Evolutionary conservation across 164 flowering plant genomes (phyloP), one percentile per base, ranked within the genome.

Genomic region (Chloranthus sessilifolius): DNA sequence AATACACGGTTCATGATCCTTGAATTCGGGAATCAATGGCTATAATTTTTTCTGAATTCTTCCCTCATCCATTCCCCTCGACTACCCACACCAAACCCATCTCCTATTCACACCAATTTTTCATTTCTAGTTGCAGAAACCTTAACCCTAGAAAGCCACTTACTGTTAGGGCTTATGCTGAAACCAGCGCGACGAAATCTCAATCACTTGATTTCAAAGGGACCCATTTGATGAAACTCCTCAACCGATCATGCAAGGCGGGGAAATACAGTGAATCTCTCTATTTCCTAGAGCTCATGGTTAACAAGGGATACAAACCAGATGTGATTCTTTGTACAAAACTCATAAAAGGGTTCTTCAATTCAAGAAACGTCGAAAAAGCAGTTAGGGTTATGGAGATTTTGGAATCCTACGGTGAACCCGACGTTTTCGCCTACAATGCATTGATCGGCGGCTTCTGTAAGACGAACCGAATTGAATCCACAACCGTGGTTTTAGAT

Each of bases 321-420:
- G 89, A 82, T 70, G 87, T 77, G n/a, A 62, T 81, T 38, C 64
- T 80, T 12, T 81, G 97, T 53, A 85, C 95, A n/a, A 89, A 77
- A 74, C 74, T 89, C 36, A 74, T 89, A 2, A 74, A 75, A 43
- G 90, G 87, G 24, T 78, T 81, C 38, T 75, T 75, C 52, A 69
- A 46, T 36, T 50, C 57, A 7, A 78, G 74, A 53, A 63, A 76
- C 29, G 60, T 66, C 7, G 64, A 63, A 4, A 89, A 80, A 31
- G 89, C 89, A 3, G 31, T 74, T 27, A 66, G 65, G 63, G 88
- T 85, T 7, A 79, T 82, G 85, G 68, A 75, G 8, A 78, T 85
- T 43, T 63, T 85, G 67, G 94, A 88, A 33, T 28, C 42, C 3
- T 40, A 73, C 56, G 82, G 88, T 1, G 75, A 78, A 5, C 94